A percentile compares a stretch with the other conserved stretches of the same genome.
Conservation (phyloP, 2,329 filamentous ascomycete species). For the Colletotrichum tofieldiae region DNA sequence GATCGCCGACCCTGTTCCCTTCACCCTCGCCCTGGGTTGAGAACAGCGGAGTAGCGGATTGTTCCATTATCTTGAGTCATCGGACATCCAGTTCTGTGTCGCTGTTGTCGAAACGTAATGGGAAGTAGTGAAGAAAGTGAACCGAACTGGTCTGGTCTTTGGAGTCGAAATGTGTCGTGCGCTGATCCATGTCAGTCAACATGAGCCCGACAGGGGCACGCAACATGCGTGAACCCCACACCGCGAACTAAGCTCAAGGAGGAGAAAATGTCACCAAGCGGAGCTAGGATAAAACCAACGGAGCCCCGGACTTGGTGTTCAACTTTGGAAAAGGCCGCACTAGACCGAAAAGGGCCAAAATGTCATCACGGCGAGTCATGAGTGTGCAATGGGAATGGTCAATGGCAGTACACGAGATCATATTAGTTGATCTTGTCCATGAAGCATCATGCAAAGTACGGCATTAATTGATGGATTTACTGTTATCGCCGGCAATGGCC, state of each 20-base stretch:
- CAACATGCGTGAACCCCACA: background rate
- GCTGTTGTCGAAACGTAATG: background rate
- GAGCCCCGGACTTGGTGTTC: too few species aligned
- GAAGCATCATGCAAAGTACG: background rate
- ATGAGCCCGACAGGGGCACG: background rate
- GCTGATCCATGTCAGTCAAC: background rate
- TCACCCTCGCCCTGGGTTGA: background rate
- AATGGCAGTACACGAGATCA: background rate
- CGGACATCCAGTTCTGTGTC: background rate
- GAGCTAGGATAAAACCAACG: background rate
- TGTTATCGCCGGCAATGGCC: background rate
- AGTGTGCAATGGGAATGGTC: background rate
- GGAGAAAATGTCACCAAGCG: background rate
- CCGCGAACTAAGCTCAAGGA: background rate
- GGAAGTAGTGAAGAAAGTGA: background rate
- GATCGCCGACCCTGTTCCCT: background rate
- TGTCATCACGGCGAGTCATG: constrained; percentile 28
- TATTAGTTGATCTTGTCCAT: background rate
- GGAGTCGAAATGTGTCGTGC: background rate
- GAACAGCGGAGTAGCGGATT: background rate
- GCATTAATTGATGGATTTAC: background rate
- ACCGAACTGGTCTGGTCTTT: background rate
- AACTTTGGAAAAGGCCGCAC: background rate
- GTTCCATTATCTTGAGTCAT: background rate
- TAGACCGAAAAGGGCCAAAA: constrained; percentile 18